Evolutionary conservation across 2,329 filamentous ascomycete genomes (phyloP), one percentile per base, ranked within the genome.

Genomic region (Epichloe elymi): DNA sequence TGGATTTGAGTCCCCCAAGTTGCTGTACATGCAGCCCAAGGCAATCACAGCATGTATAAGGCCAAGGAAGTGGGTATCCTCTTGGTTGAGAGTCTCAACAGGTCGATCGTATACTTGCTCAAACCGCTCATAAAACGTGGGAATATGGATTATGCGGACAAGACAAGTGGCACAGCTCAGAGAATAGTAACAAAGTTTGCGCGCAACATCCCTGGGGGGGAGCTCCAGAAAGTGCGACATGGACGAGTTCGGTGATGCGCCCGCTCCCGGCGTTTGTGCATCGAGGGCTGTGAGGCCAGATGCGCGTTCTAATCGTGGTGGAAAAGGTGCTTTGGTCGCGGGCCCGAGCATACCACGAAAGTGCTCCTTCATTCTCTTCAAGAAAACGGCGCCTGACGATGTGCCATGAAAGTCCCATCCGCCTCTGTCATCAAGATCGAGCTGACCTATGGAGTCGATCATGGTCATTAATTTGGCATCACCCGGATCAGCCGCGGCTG

Each of bases 361-460:
- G 61, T 95, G 86, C 61, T 94, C 86, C 60, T 88, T 85, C 77
- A 98, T 84, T 50, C 87, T 82, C 56, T 82, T 80, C 59, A 96
- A 77, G 65, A 96, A 98, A 55, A 91, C 88, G 42, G 90, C 78
- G 3, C 91, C 90, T 0, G 93, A 97, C 0, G 91, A 96, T 56
- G 87, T 86, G 46, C 93, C 93, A 62, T 95, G 88, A 61, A 95
- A 98, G 66, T 97, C 90, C 82, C 89, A 95, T 59, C 93, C 82
- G 41, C 91, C 91, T 59, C 83, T 82, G 58, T 97, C 91, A 60
- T 95, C 89, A 36, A 97, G 75, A 61, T 97, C 91, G 17, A 98
- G 75, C 63, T 90, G 86, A 37, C 91, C 93, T 3, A 91, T 88
- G 41, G 87, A 87, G 63, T 91, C 86, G 52, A 97, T 89, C 91